These are phyloP conservation scores for Calonectria hawksworthii DNA, from an alignment of 2,329 filamentous ascomycete species.

Conservation along the genomic window DNA sequence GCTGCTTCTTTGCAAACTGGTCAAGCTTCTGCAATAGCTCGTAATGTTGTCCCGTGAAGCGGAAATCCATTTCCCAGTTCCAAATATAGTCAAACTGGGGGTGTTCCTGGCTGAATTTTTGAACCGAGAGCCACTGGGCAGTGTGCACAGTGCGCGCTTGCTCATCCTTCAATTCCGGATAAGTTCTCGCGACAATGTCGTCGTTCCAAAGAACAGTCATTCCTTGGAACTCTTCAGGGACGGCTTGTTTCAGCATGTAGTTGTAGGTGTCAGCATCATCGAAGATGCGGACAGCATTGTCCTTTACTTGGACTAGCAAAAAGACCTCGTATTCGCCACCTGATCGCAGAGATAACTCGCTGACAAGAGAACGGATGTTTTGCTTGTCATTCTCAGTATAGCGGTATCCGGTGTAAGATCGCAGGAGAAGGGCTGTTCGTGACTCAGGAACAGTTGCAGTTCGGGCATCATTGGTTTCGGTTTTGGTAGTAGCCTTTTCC, in stretches of 20 bases:
- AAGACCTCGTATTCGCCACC: constrained; percentile 88
- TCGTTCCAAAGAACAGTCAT: constrained; percentile 84
- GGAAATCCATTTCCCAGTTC: constrained; percentile 90
- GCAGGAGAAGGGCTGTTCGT: constrained; percentile 81
- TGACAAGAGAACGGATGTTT: constrained; percentile 83
- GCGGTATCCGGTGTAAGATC: constrained; percentile 80
- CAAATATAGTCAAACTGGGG: constrained; percentile 86
- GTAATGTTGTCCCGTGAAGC: constrained; percentile 86
- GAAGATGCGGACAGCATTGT: constrained; percentile 70
- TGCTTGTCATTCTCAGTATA: constrained; percentile 87
- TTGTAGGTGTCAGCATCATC: constrained; percentile 71
- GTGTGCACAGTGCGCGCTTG: constrained; percentile 68
- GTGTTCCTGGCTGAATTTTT: constrained; percentile 81
- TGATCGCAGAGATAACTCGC: constrained; percentile 80
- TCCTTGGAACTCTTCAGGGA: constrained; percentile 78
- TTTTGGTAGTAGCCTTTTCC: not conserved
- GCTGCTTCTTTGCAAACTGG: constrained; percentile 75
- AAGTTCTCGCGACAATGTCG: constrained; percentile 80
- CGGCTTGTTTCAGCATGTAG: constrained; percentile 70
- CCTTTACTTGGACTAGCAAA: constrained; percentile 84
- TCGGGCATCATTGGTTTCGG: constrained; percentile 21
- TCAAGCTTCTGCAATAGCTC: constrained; percentile 78
- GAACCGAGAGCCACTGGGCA: constrained; percentile 79
- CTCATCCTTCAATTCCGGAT: constrained; percentile 79
- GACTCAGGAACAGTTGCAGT: constrained; percentile 54